phyloP scores from a whole-genome alignment of 768 basidiomycete species.

The Trametes villosa region DNA sequence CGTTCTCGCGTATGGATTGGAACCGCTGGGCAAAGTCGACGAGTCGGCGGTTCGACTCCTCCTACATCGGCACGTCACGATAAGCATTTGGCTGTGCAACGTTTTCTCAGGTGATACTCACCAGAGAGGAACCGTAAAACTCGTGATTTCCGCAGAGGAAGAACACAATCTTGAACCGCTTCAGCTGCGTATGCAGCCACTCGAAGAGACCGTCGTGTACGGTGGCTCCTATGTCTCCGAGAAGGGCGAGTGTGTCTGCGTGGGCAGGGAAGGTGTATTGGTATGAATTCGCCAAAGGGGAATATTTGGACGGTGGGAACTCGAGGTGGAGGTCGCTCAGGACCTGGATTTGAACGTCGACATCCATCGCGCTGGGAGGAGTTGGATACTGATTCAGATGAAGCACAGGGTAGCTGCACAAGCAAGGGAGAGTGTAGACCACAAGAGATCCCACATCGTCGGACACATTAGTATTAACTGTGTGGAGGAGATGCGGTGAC shows the following conservation, averaged over 20 bases:
- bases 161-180: constrained; percentile 37
- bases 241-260: constrained; percentile 37
- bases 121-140: constrained; percentile 21
- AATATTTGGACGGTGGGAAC: constrained; percentile 18
- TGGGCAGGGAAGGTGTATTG: constrained; percentile 33
- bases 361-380: neutral
- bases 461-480: no score
- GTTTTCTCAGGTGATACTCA: neutral
- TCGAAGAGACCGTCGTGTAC: constrained; percentile 36
- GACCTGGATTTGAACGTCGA: constrained; percentile 28
- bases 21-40: neutral
- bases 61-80: neutral
- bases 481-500: no score
- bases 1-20: neutral
- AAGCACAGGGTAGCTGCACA: neutral
- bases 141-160: constrained; percentile 43
- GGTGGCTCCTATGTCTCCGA: constrained; percentile 45
- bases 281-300: constrained; percentile 7
- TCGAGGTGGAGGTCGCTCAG: constrained; percentile 41
- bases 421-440: no score
- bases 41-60: neutral
- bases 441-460: no score
- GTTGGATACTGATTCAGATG: neutral
- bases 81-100: no score
- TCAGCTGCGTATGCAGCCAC: constrained; percentile 38